A percentile compares a stretch with the other conserved stretches of the same genome.
Conservation (phyloP, 2,329 filamentous ascomycete species). For the Microsporum audouinii region DNA sequence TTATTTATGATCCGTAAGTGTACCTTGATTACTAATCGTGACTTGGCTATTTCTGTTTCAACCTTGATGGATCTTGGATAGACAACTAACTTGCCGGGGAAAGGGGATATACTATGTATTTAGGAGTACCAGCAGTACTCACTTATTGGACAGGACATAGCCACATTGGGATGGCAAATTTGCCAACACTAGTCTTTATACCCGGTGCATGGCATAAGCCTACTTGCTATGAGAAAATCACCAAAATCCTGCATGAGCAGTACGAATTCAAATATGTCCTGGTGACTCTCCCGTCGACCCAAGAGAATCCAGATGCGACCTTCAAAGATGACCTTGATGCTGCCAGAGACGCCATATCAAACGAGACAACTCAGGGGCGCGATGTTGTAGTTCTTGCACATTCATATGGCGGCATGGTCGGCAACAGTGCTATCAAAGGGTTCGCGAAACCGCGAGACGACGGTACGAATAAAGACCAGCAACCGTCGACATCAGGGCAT, state of each 20-base stretch:
- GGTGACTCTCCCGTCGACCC: neutral
- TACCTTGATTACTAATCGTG: neutral
- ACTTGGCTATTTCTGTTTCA: neutral
- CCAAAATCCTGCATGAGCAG: neutral
- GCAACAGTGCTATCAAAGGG: neutral
- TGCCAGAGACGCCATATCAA: neutral
- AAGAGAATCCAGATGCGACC: neutral
- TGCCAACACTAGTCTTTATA: neutral
- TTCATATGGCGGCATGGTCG: neutral
- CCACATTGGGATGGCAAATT: neutral
- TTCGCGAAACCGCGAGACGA: neutral
- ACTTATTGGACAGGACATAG: no score
- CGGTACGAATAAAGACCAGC: neutral
- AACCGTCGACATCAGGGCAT: neutral
- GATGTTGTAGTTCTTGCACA: neutral
- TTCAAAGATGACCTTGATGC: slow-evolving; percentile 2
- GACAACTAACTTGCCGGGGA: no score
- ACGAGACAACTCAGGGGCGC: neutral
- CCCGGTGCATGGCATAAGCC: neutral
- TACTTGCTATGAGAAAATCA: neutral
- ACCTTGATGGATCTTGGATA: neutral
- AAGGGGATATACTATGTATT: no score
- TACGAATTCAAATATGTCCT: neutral
- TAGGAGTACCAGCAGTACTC: no score
- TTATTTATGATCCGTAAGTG: no score